Conservation (phyloP, 2,329 filamentous ascomycete species). For the Talaromyces albobiverticillius region DNA sequence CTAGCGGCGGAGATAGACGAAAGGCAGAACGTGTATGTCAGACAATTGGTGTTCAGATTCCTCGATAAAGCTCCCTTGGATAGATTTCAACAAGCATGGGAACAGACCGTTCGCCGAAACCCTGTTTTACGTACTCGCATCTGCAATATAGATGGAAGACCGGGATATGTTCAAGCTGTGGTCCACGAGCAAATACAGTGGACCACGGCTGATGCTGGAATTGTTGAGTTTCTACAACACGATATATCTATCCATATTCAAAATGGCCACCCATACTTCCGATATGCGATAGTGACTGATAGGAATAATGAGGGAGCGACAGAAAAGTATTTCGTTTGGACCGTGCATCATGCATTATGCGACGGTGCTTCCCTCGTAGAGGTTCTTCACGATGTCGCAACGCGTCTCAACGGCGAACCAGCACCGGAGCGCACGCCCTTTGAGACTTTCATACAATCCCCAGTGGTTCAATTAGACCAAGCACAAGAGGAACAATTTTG, state of each 20-base stretch:
- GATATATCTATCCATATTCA: neutral
- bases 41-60: conserved; percentile 28
- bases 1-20: conserved; percentile 34
- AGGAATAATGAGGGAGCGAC: neutral
- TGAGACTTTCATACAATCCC: neutral
- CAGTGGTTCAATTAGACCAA: neutral
- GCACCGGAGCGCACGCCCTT: neutral
- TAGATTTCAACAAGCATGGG: conserved; percentile 36
- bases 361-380: conserved; percentile 30
- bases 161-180: conserved; percentile 26
- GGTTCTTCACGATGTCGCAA: neutral
- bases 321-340: conserved; percentile 32
- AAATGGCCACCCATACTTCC: neutral
- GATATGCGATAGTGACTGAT: neutral
- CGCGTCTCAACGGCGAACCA: neutral
- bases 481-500: neutral
- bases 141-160: conserved; percentile 15
- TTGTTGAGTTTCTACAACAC: neutral
- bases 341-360: conserved; percentile 43
- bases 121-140: conserved; percentile 43
- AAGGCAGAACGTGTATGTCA: conserved; percentile 34
- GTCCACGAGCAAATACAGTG: conserved; percentile 9
- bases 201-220: neutral
- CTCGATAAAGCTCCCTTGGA: conserved; percentile 22
- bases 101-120: conserved; percentile 28